phyloP scores from a whole-genome alignment of 108 stramenopile genomes.

The Fragilaria crotonensis region DNA sequence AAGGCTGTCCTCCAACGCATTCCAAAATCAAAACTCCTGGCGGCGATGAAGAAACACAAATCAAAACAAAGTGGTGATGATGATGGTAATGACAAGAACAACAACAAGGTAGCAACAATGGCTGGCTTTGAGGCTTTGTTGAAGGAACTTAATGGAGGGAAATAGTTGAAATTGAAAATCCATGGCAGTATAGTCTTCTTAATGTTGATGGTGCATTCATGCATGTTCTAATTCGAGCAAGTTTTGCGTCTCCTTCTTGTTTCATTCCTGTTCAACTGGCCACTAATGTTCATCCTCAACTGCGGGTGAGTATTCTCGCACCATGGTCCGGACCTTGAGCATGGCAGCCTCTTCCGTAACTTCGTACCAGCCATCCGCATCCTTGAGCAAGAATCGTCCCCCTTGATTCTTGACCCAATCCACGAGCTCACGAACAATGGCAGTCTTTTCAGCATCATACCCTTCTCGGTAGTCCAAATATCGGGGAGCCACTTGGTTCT shows the following conservation, averaged over 20 bases:
- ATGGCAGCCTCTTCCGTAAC: background rate
- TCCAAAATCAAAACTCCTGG: background rate
- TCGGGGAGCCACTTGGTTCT: background rate
- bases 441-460: background rate
- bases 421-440: background rate
- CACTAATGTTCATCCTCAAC: background rate
- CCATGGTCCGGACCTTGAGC: background rate
- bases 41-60: conserved; percentile 25
- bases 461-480: background rate
- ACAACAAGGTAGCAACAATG: conserved; percentile 28
- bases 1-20: conserved; percentile 1
- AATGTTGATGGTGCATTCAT: too few species aligned
- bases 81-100: too few species aligned
- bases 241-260: background rate
- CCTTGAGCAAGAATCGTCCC: background rate
- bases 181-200: background rate
- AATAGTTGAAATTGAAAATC: background rate
- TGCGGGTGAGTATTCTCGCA: background rate
- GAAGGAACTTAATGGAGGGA: conserved; percentile 12
- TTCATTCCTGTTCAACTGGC: background rate
- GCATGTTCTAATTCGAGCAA: too few species aligned
- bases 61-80: too few species aligned
- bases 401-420: background rate
- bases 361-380: background rate
- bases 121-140: conserved; percentile 58